Evolutionary conservation across 768 basidiomycete species (phyloP), one percentile per base, ranked within the genome.

Genomic region (Suillus ampliporus): DNA sequence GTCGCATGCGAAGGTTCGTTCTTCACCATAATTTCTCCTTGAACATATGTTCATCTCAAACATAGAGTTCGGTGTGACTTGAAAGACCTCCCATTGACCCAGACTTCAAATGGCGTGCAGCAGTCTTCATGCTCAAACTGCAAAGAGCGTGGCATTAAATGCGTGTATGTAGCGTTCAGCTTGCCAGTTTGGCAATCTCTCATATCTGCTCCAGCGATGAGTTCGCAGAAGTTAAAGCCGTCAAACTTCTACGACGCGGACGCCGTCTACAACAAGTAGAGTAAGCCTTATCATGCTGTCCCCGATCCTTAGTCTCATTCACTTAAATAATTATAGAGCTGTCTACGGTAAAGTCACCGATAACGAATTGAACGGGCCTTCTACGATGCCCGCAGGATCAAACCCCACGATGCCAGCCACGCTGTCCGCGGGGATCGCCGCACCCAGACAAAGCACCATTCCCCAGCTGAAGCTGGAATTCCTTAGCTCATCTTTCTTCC

Each of bases 11-110:
- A 73, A 86, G 95, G 89, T 90, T 58, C 43, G 77, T 66, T 41
- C 52, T 54, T 6, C 10, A 17, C 0, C 6, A 28, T 61, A 57
- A 1, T 58, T 50, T 23, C 14, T 34, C 2, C 50, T 41, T 15
- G 2, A n/a, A 40, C 5, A 26, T 28, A 3, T 53, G 46, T n/a
- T 58, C 19, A 19, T 19, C 14, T 50, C 23, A 35, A 4, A 56
- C 52, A 31, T 70, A 95, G 93, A 73, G 95, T 97, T 23, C 92
- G 93, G 60, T 97, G 95, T 72, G 95, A 97, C 80, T 85, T 97
- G 61, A 96, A 97, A 74, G 93, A 96, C 76, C 80, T 89, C 47
- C 83, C 86, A 58, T 77, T 86, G 44, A 77, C 83, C 51, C 73
- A 80, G n/a, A 72, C 81, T 74, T 77, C 50, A 76, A 76, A 67